A percentile compares a stretch with the other conserved stretches of the same genome.
Conservation (phyloP, 2,329 filamentous ascomycete genomes). For the Fusarium sp. region DNA sequence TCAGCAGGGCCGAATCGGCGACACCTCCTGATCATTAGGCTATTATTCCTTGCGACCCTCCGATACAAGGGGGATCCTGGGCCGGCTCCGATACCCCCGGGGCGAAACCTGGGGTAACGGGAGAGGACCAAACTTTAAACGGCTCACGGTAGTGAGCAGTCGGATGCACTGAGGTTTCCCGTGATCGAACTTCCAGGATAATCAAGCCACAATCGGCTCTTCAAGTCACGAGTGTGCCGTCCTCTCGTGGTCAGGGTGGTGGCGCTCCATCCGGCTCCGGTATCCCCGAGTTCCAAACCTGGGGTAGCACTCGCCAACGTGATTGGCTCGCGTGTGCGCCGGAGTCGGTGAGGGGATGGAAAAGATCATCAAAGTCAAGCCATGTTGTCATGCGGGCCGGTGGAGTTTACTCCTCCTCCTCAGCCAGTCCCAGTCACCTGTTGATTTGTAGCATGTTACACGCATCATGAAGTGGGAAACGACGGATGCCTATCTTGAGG, state of each 20-base stretch:
- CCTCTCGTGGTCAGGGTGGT: background rate
- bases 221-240: background rate
- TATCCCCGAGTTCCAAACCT: constrained; percentile 21
- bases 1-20: background rate
- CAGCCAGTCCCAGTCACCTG: constrained; percentile 25
- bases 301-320: background rate
- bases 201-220: background rate
- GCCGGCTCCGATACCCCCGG: constrained; percentile 34
- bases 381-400: constrained; percentile 30
- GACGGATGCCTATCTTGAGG: constrained; percentile 10
- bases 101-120: constrained; percentile 14
- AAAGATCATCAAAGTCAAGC: constrained; percentile 28
- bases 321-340: constrained; percentile 1
- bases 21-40: background rate
- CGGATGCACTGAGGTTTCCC: background rate
- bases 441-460: constrained; percentile 1
- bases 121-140: background rate
- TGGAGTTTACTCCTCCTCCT: constrained; percentile 14
- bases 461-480: constrained; percentile 22
- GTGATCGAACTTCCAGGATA: background rate
- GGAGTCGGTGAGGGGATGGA: constrained; percentile 4
- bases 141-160: background rate
- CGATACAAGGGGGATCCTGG: background rate
- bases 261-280: constrained; percentile 31
- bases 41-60: background rate